Base-by-base conservation (phyloP, 2,329 filamentous ascomycete genomes). In the Dactylellina sp. region DNA sequence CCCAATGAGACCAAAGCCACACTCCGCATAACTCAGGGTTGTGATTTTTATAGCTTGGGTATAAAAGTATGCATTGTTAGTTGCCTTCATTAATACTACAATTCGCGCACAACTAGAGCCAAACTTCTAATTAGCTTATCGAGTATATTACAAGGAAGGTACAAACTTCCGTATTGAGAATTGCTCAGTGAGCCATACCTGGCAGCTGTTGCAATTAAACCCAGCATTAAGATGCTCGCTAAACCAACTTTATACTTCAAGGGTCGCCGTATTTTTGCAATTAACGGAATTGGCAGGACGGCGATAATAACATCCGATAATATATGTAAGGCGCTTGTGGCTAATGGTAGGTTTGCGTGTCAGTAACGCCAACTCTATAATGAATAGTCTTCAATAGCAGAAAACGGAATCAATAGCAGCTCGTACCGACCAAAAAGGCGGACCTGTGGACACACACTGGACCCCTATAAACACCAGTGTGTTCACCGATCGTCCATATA, bases 1-100 rank as follows among this genome's bases (percentile, higher is more conserved):
- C 12, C 70, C 70, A 44, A 74, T 74, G 20, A 74, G 61, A 2
- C 70, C 70, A 7, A 74, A n/a, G 16, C 61, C 47, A 28, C 61
- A 66, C 28, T 74, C 61, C 7, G 61, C 32, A 40, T 50, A 74
- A 16, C 60, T 66, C 70, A 61, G 66, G 16, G 47, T 56, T 25
- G 61, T 57, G 5, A 61, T 37, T 20, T 24, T 28, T 66, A 74
- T 22, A 28, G 16, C 16, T 74, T 66, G 22, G 56, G 9, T 32
- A 32, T 66, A 4, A 32, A 44, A 37, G 22, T 25, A 14, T 20
- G 2, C 7, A 22, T 9, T 2, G n/a, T 35, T n/a, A 44, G 62
- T 62, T 7, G 70, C 70, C 25, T 66, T 40, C 0, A 74, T 39
- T 5, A 74, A 35, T 1, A 66, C 49, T 14, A 53, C 55, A 14